A percentile compares a stretch with the other conserved stretches of the same genome.
Conservation (phyloP, 345 rosid genomes). For the Sonneratia caseolaris region DNA sequence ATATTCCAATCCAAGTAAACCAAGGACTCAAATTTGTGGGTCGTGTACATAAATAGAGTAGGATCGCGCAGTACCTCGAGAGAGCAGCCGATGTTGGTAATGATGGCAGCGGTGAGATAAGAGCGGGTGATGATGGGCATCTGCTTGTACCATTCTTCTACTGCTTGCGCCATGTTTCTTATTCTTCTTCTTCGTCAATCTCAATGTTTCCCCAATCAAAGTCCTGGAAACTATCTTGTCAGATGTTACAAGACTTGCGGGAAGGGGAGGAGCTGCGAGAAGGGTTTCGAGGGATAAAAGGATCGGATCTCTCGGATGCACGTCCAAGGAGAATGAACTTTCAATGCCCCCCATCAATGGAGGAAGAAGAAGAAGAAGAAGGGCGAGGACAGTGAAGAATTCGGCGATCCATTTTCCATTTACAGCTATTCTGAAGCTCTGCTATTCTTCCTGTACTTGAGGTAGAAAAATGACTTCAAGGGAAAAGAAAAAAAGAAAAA, state of each 20-base stretch:
- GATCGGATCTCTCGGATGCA: not conserved
- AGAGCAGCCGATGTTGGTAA: conserved; percentile 92
- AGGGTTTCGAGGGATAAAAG: not conserved
- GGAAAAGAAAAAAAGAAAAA: too few relatives aligned
- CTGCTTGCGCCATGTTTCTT: conserved; percentile 76
- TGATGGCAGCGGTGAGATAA: conserved; percentile 85
- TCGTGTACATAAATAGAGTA: not conserved
- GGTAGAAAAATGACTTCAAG: too few relatives aligned
- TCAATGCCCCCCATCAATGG: not conserved
- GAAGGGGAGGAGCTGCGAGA: not conserved
- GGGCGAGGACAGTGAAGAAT: too few relatives aligned
- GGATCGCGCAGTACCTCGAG: conserved; percentile 44
- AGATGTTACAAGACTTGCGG: not conserved
- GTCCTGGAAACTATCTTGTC: not conserved
- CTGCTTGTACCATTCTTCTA: conserved; percentile 99
- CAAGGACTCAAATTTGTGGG: not conserved
- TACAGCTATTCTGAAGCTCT: too few relatives aligned
- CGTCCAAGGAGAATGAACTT: not conserved
- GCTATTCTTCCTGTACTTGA: too few relatives aligned
- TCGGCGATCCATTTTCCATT: too few relatives aligned
- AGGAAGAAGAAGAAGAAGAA: not conserved
- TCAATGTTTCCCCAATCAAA: not conserved
- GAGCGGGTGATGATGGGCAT: conserved; percentile 98
- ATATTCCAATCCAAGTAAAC: not conserved
- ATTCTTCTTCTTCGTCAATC: too few relatives aligned